Base-by-base conservation (phyloP, 805 yeast genomes). In the Spathaspora passalidarum region DNA sequence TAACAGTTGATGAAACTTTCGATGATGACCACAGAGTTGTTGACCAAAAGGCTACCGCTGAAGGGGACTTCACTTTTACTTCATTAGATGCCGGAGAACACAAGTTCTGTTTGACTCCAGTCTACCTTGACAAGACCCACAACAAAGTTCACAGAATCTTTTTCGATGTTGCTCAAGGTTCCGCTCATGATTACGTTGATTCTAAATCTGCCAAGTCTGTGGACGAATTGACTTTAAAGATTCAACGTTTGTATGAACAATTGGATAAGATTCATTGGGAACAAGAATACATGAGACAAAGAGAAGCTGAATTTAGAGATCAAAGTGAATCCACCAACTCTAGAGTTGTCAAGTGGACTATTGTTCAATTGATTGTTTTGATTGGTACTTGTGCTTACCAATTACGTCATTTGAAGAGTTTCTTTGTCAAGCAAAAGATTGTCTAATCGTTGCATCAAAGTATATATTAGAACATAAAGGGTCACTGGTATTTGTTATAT, bases 51-150 rank as follows among this genome's bases (percentile, higher is more conserved):
- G 80, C 82, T 21, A 53, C 75, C 2, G 69, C 87, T 10, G 65
- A 63, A 34, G 87, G 89, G 13, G 84, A 83, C 50, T 86, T 88
- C 64, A 76, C 90, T 23, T 90, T 88, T 72, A 84, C 91, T 10
- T 86, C 97, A 1, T 68, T 81, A 39, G 96, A 86, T 44, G 72
- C 84, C 9, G 97, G 97, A 32, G 95, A 87, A 62, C 97, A 90
- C 72, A 76, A 77, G 56, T 76, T 91, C 56, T 90, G 97, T 68
- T 69, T 90, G 55, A 68, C 66, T 18, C 81, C 82, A 21, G 55
- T 64, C 16, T 63, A 82, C 81, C 35, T 82, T 82, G 88, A 86
- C 44, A 86, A 90, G 82, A 74, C 86, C 57, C 73, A 79, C 48
- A 78, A 79, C 57, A 72, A 74, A 49, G 68, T 66, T 48, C 84